Conservation (phyloP, 768 basidiomycete species). For the Mycena rebaudengoi region DNA sequence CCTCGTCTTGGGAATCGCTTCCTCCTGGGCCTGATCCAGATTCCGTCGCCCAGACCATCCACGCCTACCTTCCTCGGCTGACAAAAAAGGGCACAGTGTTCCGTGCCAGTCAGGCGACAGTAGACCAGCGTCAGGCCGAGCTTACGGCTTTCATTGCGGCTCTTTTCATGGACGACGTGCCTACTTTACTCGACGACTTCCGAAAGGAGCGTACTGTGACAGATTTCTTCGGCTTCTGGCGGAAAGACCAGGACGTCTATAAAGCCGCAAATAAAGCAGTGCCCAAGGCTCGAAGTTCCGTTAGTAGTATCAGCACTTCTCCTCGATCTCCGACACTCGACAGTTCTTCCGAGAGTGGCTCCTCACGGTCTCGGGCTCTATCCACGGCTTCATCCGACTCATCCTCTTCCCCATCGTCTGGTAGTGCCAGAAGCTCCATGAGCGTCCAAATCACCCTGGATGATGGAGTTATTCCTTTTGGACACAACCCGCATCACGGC, state of each 20-base stretch:
- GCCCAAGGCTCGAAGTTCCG: constrained; percentile 46
- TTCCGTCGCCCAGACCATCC: constrained; percentile 75
- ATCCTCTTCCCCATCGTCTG: constrained; percentile 39
- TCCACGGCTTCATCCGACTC: constrained; percentile 56
- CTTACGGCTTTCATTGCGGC: constrained; percentile 65
- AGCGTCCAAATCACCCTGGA: constrained; percentile 43
- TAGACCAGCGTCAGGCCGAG: constrained; percentile 70
- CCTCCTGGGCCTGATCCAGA: constrained; percentile 85
- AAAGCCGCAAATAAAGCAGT: constrained; percentile 34
- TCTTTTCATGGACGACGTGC: constrained; percentile 68
- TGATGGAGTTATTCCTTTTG: constrained; percentile 50
- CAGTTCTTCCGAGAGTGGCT: constrained; percentile 9
- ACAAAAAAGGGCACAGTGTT: constrained; percentile 79
- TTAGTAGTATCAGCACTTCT: constrained; percentile 65
- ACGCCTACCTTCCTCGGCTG: constrained; percentile 70
- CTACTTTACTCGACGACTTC: constrained; percentile 72
- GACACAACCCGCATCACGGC: constrained; percentile 49
- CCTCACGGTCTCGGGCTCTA: constrained; percentile 43
- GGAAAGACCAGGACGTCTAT: constrained; percentile 70
- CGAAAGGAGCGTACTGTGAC: constrained; percentile 63
- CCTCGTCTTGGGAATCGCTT: constrained; percentile 86
- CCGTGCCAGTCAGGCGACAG: constrained; percentile 69
- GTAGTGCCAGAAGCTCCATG: constrained; percentile 31
- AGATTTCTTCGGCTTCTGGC: constrained; percentile 85
- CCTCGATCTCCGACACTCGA: constrained; percentile 63